Base-by-base conservation (phyloP, 2,329 filamentous ascomycete species). In the Mycosphaerella sp. region DNA sequence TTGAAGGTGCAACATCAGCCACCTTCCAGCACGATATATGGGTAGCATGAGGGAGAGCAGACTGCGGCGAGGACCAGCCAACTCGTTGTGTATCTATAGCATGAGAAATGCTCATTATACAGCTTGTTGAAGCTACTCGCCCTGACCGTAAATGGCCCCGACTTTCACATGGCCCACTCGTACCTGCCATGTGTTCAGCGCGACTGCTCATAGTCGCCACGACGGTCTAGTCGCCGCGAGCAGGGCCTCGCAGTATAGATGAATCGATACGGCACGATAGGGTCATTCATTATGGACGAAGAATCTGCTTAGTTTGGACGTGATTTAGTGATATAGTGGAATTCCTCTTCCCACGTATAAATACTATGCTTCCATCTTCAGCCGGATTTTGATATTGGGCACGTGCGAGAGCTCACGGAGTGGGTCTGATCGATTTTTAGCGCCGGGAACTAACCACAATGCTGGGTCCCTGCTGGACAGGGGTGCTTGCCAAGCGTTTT, bases 351-450 rank as follows among this genome's bases (percentile, higher is more conserved):
- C 3, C 4, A 9, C 34, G 12, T 10, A n/a, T 38, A 7, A 38
- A 38, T 38, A 11, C 34, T 11, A 4, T 38, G 34, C 12, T 38
- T 38, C 34, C 34, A 38, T n/a, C 4, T 38, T 6, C 36, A 21
- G 17, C 29, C n/a, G 40, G 40, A 45, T 45, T 51, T 45, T 51
- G 48, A 51, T 51, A 51, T 29, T 38, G 32, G 48, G 31, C 48
- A n/a, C 48, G 26, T 29, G 26, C 26, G 26, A 38, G 34, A 38
- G 10, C 34, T 38, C 8, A 38, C 26, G 26, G 6, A 29, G 6
- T 29, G 26, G 31, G 23, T 12, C 48, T 45, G 26, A 2, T 9
- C 8, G 17, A 2, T 21, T 26, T 0, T 14, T 26, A 45, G 41
- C 48, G 14, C 17, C 48, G 48, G 48, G 32, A 51, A 31, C 34